Evolutionary conservation across 306 rosid genomes (phyloP), one percentile per base, ranked within the genome.

Genomic region (Vigna reflexopilosa): DNA sequence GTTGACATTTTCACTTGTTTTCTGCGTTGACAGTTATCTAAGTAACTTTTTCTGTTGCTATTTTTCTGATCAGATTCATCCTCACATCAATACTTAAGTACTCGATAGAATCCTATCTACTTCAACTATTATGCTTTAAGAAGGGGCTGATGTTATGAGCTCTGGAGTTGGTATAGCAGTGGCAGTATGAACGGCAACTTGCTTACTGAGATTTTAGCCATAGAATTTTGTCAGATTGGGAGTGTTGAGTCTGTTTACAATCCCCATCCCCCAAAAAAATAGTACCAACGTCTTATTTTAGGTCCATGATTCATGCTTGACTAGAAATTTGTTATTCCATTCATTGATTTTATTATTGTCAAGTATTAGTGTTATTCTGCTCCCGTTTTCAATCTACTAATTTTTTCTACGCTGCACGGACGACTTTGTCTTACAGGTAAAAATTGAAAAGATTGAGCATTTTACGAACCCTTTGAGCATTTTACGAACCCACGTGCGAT

Each of bases 261-360:
- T 62, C 70, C 82, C 63, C 47, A 9, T 10, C 56, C 28, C 76
- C 42, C 22, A 16, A 22, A 15, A 55, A 22, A 47, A 20, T 24
- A 11, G 26, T 26, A 57, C 44, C 69, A 50, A 49, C 22, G 38
- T 70, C 54, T 34, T 67, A 50, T 45, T 73, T 68, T 48, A 76
- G 81, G 81, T 70, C 24, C 77, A 30, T 67, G 51, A 19, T 24
- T 79, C 59, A 78, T 58, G 72, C 62, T 62, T 68, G 44, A 66
- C 28, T 19, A 68, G 49, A 72, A 78, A 83, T 79, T 68, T 69
- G 66, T 67, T 20, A 83, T 70, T 85, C 83, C 50, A 72, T 87
- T 84, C 44, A 82, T 87, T 88, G 42, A 24, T 85, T 87, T 77
- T 6, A 68, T 59, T 69, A 16, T 14, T 77, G 66, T 58, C 68